Conservation (phyloP, 1,284 basidiomycete genomes). For the Exobasidium cylindrosporum region DNA sequence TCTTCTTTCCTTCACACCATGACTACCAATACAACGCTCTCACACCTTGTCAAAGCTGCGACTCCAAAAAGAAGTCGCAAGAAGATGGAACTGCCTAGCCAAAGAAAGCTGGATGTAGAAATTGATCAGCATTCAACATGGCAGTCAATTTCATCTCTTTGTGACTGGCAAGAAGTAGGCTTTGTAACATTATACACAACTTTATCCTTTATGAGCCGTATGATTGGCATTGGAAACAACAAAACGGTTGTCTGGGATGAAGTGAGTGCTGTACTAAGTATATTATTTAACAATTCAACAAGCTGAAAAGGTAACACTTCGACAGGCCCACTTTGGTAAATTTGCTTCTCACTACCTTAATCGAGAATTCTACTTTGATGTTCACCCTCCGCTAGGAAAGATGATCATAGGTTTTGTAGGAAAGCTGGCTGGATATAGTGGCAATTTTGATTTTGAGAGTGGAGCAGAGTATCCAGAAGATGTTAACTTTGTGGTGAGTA, state of each 20-base stretch:
- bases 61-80: no score
- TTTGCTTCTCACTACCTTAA: conserved; percentile 84
- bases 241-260: conserved; percentile 95
- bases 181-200: no score
- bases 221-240: conserved; percentile 83
- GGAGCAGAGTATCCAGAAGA: conserved; percentile 77
- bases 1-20: no score
- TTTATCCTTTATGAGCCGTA: conserved; percentile 90
- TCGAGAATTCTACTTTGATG: conserved; percentile 59
- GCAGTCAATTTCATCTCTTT: no score
- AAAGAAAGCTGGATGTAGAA: no score
- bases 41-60: no score
- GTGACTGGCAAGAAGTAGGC: no score
- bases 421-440: conserved; percentile 84
- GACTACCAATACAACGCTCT: no score
- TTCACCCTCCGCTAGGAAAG: conserved; percentile 94
- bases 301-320: no score
- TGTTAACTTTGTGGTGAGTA: conserved; percentile 73
- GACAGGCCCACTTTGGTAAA: conserved; percentile 53
- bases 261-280: conserved; percentile 49
- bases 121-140: no score
- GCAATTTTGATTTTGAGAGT: conserved; percentile 89
- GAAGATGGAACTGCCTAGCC: no score
- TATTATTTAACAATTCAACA: not conserved
- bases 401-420: conserved; percentile 96